A percentile compares a stretch with the other conserved stretches of the same genome.
Evolutionary conservation across 306 rosid genomes (phyloP).

Genomic region (Malus fusca): DNA sequence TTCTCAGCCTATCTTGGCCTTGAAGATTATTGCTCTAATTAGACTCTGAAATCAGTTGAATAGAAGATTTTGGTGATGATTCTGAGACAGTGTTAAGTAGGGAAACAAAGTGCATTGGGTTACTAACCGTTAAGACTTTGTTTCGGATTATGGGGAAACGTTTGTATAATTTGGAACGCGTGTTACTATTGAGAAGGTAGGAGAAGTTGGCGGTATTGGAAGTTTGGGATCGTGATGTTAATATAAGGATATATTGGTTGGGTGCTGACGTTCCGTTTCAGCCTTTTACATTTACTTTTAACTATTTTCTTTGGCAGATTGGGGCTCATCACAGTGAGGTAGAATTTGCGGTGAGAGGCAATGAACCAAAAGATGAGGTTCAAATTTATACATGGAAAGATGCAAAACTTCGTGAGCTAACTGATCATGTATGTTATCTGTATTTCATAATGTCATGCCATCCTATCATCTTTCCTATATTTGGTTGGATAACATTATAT

Average conservation of each 20-base stretch:
- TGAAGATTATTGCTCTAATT: background rate
- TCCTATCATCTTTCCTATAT: background rate
- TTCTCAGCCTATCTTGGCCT: background rate
- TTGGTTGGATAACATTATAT: background rate
- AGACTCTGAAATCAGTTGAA: background rate
- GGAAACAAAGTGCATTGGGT: background rate
- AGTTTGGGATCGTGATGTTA: background rate
- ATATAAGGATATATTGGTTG: background rate
- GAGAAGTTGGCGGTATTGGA: background rate
- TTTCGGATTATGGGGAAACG: background rate
- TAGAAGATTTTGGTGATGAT: background rate
- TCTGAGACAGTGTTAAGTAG: background rate
- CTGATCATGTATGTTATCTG: constrained; percentile 61
- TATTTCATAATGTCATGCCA: background rate
- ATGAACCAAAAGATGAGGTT: constrained; percentile 92
- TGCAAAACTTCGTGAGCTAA: constrained; percentile 85
- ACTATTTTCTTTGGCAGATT: constrained; percentile 21
- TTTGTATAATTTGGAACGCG: background rate
- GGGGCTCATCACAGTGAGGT: constrained; percentile 73
- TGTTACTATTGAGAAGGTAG: background rate
- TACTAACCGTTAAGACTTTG: background rate
- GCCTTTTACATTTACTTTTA: background rate
- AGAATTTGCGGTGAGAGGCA: constrained; percentile 86
- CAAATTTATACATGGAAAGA: constrained; percentile 98
- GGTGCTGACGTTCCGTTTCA: background rate